Base-by-base conservation (phyloP, 768 basidiomycete genomes). In the Exsudoporus frostii region DNA sequence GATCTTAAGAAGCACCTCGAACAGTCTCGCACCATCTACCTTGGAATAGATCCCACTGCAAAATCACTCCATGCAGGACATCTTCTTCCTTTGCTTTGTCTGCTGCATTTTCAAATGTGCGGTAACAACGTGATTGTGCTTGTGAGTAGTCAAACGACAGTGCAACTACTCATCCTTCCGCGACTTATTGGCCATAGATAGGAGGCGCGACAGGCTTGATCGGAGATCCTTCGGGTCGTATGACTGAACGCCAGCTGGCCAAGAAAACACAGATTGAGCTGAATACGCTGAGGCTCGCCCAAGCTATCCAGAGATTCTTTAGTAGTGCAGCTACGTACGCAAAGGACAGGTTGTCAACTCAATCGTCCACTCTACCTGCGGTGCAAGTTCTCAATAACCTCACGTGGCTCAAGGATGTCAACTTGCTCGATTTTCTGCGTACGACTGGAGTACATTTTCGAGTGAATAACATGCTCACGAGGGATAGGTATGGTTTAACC, bases 191-290 rank as follows among this genome's bases (percentile, higher is more conserved):
- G 13, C 11, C 32, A 30, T 64, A 98, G 96, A 89, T 98, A 67
- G 96, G 97, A 30, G 94, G 93, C 1, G 95, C 93, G 9, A 98
- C 96, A 0, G 97, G 93, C 9, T 84, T 88, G n/a, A 86, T 99
- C 41, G 97, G 97, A 7, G 97, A 99, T 66, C 97, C 97, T 8
- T 96, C 95, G 5, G 96, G 97, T 2, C 80, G 95, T 33, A 78
- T 80, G 5, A 82, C 82, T 0, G 96, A 97, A 70, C 84, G 97
- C 20, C 80, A 84, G 49, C 77, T 83, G 4, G 81, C 92, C 5
- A 76, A 85, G 33, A 68, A 71, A 13, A 69, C 78, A 10, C 77
- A 82, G 46, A 80, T 94, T 4, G 76, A 82, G 36, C 57, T 72
- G 47, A 98, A 98, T 61, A 84, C 88, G 39, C 51, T 62, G 13